Evolutionary conservation across 139 green algal species (phyloP).

Genomic region (Diplosphaera chodatii): DNA sequence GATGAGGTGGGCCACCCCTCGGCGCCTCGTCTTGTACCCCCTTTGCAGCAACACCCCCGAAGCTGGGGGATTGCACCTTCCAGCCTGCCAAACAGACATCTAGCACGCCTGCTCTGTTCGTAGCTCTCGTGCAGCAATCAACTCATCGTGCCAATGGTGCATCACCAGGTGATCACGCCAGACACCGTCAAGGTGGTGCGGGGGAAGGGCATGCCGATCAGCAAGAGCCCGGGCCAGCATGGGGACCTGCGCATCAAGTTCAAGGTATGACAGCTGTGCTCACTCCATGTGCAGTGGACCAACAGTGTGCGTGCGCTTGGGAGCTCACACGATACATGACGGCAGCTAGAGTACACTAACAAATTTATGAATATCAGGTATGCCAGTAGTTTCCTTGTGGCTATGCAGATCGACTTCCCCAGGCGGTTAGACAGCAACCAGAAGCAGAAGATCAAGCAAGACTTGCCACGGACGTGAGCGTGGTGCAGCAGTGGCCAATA

Average conservation of each 20-base stretch:
- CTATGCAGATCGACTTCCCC: neutral
- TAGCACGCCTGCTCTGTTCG: no score
- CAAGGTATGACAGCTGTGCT: neutral
- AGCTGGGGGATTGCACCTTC: no score
- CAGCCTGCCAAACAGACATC: no score
- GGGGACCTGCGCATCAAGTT: conserved; percentile 78
- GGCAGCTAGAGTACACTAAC: no score
- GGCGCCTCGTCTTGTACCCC: neutral
- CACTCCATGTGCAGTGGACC: no score
- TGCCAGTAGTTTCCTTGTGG: neutral
- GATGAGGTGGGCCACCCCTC: conserved; percentile 26
- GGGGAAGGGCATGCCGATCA: conserved; percentile 79
- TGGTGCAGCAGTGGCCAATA: no score
- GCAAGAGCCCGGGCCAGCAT: conserved; percentile 47
- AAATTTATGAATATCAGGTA: no score
- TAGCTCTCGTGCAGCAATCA: no score
- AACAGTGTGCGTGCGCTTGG: no score
- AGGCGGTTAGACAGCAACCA: neutral
- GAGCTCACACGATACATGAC: neutral
- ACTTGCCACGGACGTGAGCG: neutral
- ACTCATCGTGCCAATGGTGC: no score
- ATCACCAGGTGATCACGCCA: conserved; percentile 14
- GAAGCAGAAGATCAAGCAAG: neutral
- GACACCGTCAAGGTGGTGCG: conserved; percentile 25
- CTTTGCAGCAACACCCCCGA: no score